Percentiles rank a stretch among this genome's conserved stretches.
Evolutionary conservation across 2,329 filamentous ascomycete species (phyloP).

Genomic region (Colletotrichum liaoningense): DNA sequence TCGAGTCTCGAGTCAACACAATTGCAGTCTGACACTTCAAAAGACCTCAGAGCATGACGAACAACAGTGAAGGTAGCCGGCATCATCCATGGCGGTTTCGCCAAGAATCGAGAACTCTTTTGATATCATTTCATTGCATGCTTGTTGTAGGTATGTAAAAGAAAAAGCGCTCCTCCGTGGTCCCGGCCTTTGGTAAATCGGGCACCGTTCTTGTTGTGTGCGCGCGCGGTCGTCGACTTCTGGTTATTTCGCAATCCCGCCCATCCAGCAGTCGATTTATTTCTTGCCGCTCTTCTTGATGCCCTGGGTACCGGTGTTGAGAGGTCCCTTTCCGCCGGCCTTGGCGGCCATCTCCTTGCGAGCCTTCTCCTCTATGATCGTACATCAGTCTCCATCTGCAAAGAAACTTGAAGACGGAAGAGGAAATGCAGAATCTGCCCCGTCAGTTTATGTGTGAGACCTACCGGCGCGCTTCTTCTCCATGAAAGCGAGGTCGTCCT

Average conservation of each 20-base stretch:
- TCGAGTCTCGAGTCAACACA: background rate
- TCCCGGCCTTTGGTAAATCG: background rate
- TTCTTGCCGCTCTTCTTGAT: constrained; percentile 99
- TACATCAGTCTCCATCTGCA: constrained; percentile 6
- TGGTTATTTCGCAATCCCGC: background rate
- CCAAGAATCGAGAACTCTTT: background rate
- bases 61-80: background rate
- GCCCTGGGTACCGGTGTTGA: constrained; percentile 85
- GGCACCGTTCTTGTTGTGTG: background rate
- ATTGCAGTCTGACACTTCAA: background rate
- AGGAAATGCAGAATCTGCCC: background rate
- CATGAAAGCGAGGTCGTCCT: constrained; percentile 85
- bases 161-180: constrained; percentile 15
- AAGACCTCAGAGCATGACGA: background rate
- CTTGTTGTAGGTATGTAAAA: constrained; percentile 33
- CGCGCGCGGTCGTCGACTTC: background rate
- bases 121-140: constrained; percentile 34
- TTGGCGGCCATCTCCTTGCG: constrained; percentile 86
- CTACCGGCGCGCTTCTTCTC: constrained; percentile 87
- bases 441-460: constrained; percentile 41
- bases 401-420: background rate
- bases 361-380: constrained; percentile 77
- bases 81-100: constrained; percentile 23
- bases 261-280: constrained; percentile 57
- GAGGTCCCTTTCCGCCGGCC: constrained; percentile 87